phyloP scores from a whole-genome alignment of 306 rosid genomes.

The Citrullus colocynthis region DNA sequence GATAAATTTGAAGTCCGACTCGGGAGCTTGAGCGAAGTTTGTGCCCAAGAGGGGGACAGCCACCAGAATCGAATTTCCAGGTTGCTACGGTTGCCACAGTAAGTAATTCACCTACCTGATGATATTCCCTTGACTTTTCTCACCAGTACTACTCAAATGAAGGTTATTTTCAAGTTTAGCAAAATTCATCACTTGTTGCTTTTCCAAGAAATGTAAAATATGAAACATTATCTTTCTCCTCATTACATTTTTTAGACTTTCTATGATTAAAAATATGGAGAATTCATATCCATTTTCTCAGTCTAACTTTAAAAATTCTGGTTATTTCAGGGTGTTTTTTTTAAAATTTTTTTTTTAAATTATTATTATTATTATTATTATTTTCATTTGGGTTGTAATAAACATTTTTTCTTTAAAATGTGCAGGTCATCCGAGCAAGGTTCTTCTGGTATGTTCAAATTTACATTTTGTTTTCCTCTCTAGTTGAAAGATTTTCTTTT shows the following conservation, averaged over 20 bases:
- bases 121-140: background rate
- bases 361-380: too few relatives aligned
- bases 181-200: background rate
- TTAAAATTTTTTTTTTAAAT: too few relatives aligned
- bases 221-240: background rate
- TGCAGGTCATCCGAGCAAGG: slow-evolving; percentile 70
- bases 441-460: slow-evolving; percentile 52
- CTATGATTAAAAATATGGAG: background rate
- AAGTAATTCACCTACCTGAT: slow-evolving; percentile 17
- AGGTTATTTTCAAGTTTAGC: background rate
- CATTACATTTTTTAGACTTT: background rate
- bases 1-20: slow-evolving; percentile 91
- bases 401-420: slow-evolving; percentile 2
- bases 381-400: background rate
- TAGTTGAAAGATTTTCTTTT: background rate
- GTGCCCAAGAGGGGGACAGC: slow-evolving; percentile 68
- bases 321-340: background rate
- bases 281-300: background rate
- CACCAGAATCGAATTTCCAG: slow-evolving; percentile 76
- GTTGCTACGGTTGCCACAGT: slow-evolving; percentile 65
- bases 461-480: background rate
- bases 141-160: background rate
- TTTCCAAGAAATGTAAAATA: background rate
- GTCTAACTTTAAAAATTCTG: background rate
- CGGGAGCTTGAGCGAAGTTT: slow-evolving; percentile 75